A percentile compares a stretch with the other conserved stretches of the same genome.
phyloP scores from a whole-genome alignment of 1,284 basidiomycete genomes.

The Flammula alnicola region DNA sequence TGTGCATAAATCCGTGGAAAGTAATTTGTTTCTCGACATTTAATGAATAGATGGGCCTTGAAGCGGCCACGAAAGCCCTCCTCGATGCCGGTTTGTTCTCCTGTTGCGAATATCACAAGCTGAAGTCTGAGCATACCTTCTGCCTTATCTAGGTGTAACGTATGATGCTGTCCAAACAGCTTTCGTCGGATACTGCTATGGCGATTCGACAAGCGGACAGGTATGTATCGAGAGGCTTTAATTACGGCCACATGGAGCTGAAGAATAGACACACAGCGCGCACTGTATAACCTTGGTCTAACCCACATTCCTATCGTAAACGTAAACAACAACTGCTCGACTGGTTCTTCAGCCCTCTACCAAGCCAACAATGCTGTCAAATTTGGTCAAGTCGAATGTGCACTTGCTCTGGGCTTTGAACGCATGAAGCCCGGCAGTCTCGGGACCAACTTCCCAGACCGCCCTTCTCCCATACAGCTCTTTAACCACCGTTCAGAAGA shows the following conservation, averaged over 20 bases:
- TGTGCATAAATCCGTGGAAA: slow-evolving; percentile 24
- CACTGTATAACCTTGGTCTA: slow-evolving; percentile 86
- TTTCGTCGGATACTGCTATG: slow-evolving; percentile 81
- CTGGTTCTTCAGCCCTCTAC: slow-evolving; percentile 76
- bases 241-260: neutral
- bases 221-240: slow-evolving; percentile 36
- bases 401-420: slow-evolving; percentile 86
- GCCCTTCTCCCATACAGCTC: slow-evolving; percentile 60
- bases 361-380: slow-evolving; percentile 73
- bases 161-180: slow-evolving; percentile 82
- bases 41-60: slow-evolving; percentile 69
- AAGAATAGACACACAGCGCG: slow-evolving; percentile 46
- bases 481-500: slow-evolving; percentile 50
- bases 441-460: slow-evolving; percentile 72
- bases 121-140: neutral
- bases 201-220: slow-evolving; percentile 84
- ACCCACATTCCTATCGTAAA: slow-evolving; percentile 88
- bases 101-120: neutral
- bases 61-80: slow-evolving; percentile 84
- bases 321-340: slow-evolving; percentile 87
- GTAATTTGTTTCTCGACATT: slow-evolving; percentile 5
- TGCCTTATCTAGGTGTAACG: slow-evolving; percentile 60
- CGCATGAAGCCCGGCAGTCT: slow-evolving; percentile 85
- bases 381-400: slow-evolving; percentile 74
- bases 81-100: slow-evolving; percentile 72